These are phyloP conservation scores for Dysphania ambrosioides DNA, from an alignment of 148 eudicot genomes.

Conservation along the genomic window DNA sequence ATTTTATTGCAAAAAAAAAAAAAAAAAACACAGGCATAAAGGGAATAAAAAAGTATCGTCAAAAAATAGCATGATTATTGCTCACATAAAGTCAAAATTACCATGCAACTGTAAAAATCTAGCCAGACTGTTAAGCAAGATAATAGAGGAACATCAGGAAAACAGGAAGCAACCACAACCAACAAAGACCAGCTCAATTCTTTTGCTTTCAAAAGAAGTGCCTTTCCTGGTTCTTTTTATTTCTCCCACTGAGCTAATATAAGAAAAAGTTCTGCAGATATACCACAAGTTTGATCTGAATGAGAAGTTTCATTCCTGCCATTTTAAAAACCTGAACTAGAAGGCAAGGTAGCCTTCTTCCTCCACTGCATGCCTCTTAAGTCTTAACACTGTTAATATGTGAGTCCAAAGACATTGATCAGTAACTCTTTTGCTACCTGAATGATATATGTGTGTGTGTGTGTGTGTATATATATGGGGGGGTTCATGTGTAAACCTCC, in stretches of 20 bases:
- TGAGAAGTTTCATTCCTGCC: constrained; percentile 35
- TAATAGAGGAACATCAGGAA: constrained; percentile 79
- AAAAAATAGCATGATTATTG: constrained; percentile 10
- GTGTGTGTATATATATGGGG: too few species aligned
- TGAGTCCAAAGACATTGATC: constrained; percentile 77
- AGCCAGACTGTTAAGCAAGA: constrained; percentile 90
- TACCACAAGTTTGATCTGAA: constrained; percentile 36
- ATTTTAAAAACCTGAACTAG: constrained; percentile 40
- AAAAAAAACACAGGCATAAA: neutral
- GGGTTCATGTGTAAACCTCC: too few species aligned
- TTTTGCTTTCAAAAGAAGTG: constrained; percentile 80
- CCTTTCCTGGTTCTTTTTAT: constrained; percentile 70
- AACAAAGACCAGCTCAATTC: constrained; percentile 89
- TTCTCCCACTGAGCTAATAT: constrained; percentile 83
- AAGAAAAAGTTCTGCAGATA: constrained; percentile 73
- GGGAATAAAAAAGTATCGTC: neutral
- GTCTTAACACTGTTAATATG: constrained; percentile 75
- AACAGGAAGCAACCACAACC: constrained; percentile 90
- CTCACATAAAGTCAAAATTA: constrained; percentile 26
- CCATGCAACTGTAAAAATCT: constrained; percentile 95
- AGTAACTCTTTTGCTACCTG: constrained; percentile 84
- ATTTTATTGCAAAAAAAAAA: neutral
- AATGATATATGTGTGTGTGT: too few species aligned
- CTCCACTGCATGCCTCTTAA: constrained; percentile 71
- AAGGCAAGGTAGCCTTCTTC: constrained; percentile 44